Base-by-base conservation (phyloP, 2,329 filamentous ascomycete genomes). In the Aureobasidium melanogenum region DNA sequence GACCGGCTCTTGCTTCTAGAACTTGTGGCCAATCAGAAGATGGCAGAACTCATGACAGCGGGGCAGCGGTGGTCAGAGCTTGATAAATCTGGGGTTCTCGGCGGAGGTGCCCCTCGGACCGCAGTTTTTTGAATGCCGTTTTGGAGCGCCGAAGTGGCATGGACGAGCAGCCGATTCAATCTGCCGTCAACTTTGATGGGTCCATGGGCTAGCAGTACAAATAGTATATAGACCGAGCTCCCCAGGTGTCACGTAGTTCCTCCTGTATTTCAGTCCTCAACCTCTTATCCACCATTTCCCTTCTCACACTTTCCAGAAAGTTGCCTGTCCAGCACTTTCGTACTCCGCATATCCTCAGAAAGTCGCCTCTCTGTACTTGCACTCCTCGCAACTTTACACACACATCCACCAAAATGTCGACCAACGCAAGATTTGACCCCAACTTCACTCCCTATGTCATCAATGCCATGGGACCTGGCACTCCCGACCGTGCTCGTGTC, bases 371-470 rank as follows among this genome's bases (percentile, higher is more conserved):
- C 14, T 26, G 10, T 59, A 15, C 34, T 41, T 56, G 14, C 12
- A 24, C 39, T 26, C 15, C n/a, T 46, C 41, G 30, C 54, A 57
- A 41, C 19, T 26, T 15, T 10, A 19, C 39, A 28, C 43, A 59
- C 41, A 58, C 54, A 46, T n/a, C 41, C 22, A 26, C 9, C 56
- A 59, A 39, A 30, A 59, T 59, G 56, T 59, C 56, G 32, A 39
- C 56, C 56, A 59, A 59, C 43, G 6, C 43, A 30, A 43, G 44
- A 59, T 59, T 48, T 77, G 88, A 93, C 73, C 88, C 88, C 67
- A 83, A 82, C 76, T 91, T 92, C 78, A 93, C 89, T 58, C 75
- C 85, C 67, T 81, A 85, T 73, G 87, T 91, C 74, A 80, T 91
- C 71, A 82, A 88, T 65, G 81, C 85, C 67, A 91, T 90, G 79